Base-by-base conservation (phyloP, 495 filamentous ascomycete genomes). In the Physcia stellaris region DNA sequence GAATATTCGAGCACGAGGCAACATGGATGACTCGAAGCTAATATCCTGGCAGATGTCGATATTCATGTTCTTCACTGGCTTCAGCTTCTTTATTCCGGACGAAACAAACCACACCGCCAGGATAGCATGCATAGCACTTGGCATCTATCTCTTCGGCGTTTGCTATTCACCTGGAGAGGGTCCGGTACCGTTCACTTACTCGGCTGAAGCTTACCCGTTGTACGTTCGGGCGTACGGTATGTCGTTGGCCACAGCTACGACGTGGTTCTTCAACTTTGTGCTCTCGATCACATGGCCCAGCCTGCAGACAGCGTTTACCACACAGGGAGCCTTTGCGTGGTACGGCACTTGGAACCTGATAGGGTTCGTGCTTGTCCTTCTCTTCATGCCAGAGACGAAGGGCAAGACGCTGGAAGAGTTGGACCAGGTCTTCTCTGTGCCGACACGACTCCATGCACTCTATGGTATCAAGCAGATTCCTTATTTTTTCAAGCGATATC, bases 161-260 rank as follows among this genome's bases (percentile, higher is more conserved):
- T 70, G 82, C 17, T 88, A 92, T 57, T 81, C 76, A 0, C 80
- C 83, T 1, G 84, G 84, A 13, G 78, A 82, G 50, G 81, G 84
- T 0, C 81, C 84, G 0, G 83, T 90, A 0, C 82, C 84, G 0
- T 87, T 86, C 51, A 84, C 81, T 1, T 90, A 92, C 52, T 79
- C 75, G 4, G 83, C 83, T 3, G 83, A 90, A 52, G 82, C 76
- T 1, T 83, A 80, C 51, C 83, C 83, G 2, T 56, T 87, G 1
- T 80, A 83, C 45, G 68, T 83, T n/a, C 73, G 82, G 2, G 66
- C 73, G 0, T 64, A 79, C 23, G 79, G 79, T 5, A 83, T 83
- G 78, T 64, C 64, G 0, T 57, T 74, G 2, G 78, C 75, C 0
- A 82, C 79, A 0, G 73, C 79, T 0, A 83, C 75, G 1, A 77